phyloP scores from a whole-genome alignment of 176 grass and related monocot genomes.

The Carex scoparia region DNA sequence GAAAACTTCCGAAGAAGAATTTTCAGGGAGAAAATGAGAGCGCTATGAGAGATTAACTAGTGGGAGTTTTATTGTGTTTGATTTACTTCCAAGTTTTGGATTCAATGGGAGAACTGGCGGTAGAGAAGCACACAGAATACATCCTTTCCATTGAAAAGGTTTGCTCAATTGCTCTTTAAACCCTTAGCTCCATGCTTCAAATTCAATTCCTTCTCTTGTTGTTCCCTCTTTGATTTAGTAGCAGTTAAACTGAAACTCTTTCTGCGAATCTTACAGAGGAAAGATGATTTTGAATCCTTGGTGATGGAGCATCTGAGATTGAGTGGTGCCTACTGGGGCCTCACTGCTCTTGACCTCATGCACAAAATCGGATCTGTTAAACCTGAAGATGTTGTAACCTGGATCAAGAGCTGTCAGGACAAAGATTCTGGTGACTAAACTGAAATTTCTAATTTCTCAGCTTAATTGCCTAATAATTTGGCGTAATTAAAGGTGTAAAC shows the following conservation, averaged over 20 bases:
- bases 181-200: neutral
- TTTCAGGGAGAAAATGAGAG: neutral
- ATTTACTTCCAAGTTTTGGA: neutral
- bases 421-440: slow-evolving; percentile 45
- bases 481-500: neutral
- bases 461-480: neutral
- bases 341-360: slow-evolving; percentile 81
- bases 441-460: neutral
- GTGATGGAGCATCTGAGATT: slow-evolving; percentile 80
- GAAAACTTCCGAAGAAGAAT: neutral
- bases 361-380: slow-evolving; percentile 65
- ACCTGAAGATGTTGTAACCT: slow-evolving; percentile 53
- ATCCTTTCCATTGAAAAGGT: slow-evolving; percentile 90
- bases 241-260: neutral
- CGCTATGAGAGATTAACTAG: neutral
- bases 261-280: slow-evolving; percentile 33
- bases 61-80: neutral
- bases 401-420: slow-evolving; percentile 80
- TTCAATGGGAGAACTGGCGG: slow-evolving; percentile 41
- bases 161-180: neutral
- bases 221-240: neutral
- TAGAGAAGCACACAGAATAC: slow-evolving; percentile 69
- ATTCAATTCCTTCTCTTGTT: neutral
- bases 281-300: slow-evolving; percentile 78
- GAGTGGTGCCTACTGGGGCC: slow-evolving; percentile 90